Evolutionary conservation across 164 flowering plant genomes (phyloP), one percentile per base, ranked within the genome.

Genomic region (Tetrastigma voinierianum): DNA sequence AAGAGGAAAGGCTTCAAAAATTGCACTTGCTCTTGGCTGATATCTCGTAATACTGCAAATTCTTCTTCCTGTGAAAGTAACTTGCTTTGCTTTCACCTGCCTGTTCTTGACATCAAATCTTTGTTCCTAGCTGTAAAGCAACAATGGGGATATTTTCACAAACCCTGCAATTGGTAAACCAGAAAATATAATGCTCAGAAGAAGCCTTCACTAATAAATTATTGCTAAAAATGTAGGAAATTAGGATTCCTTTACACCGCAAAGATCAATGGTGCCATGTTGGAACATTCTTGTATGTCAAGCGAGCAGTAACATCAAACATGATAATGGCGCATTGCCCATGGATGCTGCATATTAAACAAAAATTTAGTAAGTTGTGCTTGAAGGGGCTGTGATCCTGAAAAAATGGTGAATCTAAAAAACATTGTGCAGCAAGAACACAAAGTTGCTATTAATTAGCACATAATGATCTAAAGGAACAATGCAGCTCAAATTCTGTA

Each of bases 31-130:
- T 90, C 80, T 90, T 90, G 0, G 93, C 91, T n/a, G 93, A 88
- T 5, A 90, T 90, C 68, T 90, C 96, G 70, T 87, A 88, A 73
- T 90, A 88, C 71, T 88, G 96, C 52, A 90, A 73, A 59, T 87
- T 88, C 81, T 90, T 90, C 78, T 90, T 90, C 77, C 93, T 69
- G 78, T 90, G 96, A 88, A 88, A 14, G 94, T 90, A 53, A 90
- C 96, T 69, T 90, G 96, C 85, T 88, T 90, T 44, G 92, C 96
- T 64, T 90, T 90, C 62, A 90, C 96, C 64, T 90, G 96, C 83
- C 94, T 84, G 81, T 88, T 88, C 80, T 90, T 90, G 51, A 90
- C 96, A 77, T 89, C 95, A 62, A 89, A n/a, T n/a, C 95, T 80
- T 91, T 91, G 85, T 91, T 91, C 9, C 96, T 93, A 69, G n/a